Base-by-base conservation (phyloP, 257 asterid genomes). In the Craterostigma plantagineum region DNA sequence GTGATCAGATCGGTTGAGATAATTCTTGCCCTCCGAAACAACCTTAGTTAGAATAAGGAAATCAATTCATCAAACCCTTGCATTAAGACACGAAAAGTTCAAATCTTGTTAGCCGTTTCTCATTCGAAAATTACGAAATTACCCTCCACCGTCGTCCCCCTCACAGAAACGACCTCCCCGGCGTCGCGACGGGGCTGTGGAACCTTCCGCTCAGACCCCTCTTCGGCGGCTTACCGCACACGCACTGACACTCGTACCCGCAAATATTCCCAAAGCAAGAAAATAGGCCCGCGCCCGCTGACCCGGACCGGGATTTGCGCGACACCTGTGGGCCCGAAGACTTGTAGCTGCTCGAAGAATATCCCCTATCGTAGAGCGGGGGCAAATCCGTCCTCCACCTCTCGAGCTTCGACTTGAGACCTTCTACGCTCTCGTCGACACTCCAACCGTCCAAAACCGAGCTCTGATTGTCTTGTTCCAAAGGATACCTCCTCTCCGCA, bases 401-500 rank as follows among this genome's bases (percentile, higher is more conserved):
- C 58, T 81, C 94, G 0, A 85, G 86, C 63, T 77, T 85, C 7
- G 96, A 85, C 15, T 66, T 55, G 18, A 81, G 81, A 67, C 92
- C 94, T 39, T 85, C 96, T 0, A 68, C 78, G 34, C 96, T 81
- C 34, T 85, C 94, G 17, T 85, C 86, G 67, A 81, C 38, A 60
- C 94, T 77, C 96, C 96, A 85, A 11, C 96, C 96, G 23, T 78
- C 92, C 61, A 85, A 34, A 0, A 85, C 72, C 0, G 96, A 85
- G 74, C 92, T 74, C 46, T 67, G 60, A 0, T 77, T 69, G 53
- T 85, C 94, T 0, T 75, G 17, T 3, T 8, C 73, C 16, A 81
- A 44, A 0, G 92, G 86, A 15, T 77, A 81, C 35, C 45, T 67
- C 17, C 57, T 60, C 30, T 71, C 74, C 0, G 68, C 70, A 18